These are phyloP conservation scores for Crithidia brevicula DNA, from an alignment of 208 protist species.

Conservation along the genomic window DNA sequence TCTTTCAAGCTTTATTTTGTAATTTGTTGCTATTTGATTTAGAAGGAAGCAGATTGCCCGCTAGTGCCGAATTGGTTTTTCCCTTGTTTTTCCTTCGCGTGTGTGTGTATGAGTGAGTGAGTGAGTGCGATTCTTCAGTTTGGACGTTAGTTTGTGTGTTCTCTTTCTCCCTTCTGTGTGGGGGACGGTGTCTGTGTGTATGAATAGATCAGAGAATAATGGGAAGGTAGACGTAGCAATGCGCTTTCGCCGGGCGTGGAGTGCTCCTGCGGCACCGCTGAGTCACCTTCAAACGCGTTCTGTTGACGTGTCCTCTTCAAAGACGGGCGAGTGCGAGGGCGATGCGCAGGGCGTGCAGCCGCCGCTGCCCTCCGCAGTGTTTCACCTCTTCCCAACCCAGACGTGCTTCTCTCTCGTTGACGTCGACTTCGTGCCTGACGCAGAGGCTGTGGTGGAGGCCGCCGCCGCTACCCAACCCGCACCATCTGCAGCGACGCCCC, in stretches of 20 bases:
- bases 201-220: slow-evolving; percentile 30
- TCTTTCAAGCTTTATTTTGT: too few species aligned
- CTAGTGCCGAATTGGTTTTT: too few species aligned
- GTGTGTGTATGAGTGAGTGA: too few species aligned
- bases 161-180: not conserved
- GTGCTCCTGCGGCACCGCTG: slow-evolving; percentile 35
- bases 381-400: slow-evolving; percentile 25
- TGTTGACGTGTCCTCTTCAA: not conserved
- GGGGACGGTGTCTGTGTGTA: too few species aligned
- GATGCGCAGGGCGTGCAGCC: not conserved
- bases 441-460: not conserved
- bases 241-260: slow-evolving; percentile 37
- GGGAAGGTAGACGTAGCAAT: slow-evolving; percentile 36
- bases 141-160: too few species aligned
- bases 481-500: not conserved
- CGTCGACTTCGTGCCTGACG: not conserved
- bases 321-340: too few species aligned
- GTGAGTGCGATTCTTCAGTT: too few species aligned
- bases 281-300: slow-evolving; percentile 20
- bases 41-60: too few species aligned
- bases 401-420: slow-evolving; percentile 8
- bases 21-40: too few species aligned
- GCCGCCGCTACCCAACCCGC: not conserved
- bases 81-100: too few species aligned
- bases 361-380: slow-evolving; percentile 14